Evolutionary conservation across 495 filamentous ascomycete species (phyloP).

Genomic region (Neurospora tetrasperma): DNA sequence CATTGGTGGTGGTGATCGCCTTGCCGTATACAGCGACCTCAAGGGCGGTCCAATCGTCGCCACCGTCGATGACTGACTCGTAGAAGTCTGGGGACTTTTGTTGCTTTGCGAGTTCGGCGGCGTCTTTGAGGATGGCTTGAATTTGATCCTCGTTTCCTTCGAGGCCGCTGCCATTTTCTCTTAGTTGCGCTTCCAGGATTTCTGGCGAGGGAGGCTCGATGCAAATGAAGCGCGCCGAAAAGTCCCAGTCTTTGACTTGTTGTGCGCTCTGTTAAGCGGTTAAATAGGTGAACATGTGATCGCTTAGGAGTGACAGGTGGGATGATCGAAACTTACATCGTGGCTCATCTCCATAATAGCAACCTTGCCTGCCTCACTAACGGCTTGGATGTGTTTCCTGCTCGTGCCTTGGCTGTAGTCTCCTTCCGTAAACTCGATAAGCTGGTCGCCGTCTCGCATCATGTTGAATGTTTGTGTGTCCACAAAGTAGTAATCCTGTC

Average conservation of each 20-base stretch:
- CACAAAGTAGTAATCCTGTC: conserved; percentile 38
- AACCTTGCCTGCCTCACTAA: conserved; percentile 37
- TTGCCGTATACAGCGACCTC: neutral
- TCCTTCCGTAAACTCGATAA: conserved; percentile 36
- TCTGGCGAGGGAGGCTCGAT: conserved; percentile 56
- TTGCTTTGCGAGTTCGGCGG: conserved; percentile 55
- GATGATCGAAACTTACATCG: conserved; percentile 23
- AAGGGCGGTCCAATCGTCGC: conserved; percentile 45
- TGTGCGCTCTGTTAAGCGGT: conserved; percentile 48
- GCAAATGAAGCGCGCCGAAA: conserved; percentile 63
- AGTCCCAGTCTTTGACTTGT: conserved; percentile 58
- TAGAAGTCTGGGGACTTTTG: conserved; percentile 49
- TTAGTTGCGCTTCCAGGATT: conserved; percentile 50
- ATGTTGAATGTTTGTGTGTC: conserved; percentile 35
- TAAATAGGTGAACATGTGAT: conserved; percentile 3
- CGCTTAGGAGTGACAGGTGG: neutral
- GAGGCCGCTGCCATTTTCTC: conserved; percentile 32
- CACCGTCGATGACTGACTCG: conserved; percentile 61
- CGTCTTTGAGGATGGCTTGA: conserved; percentile 47
- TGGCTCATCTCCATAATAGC: conserved; percentile 49
- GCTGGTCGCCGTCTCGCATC: conserved; percentile 42
- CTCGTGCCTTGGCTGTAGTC: conserved; percentile 37
- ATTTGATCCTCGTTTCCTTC: conserved; percentile 51
- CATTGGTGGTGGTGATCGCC: neutral
- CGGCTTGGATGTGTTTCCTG: conserved; percentile 32